Evolutionary conservation across 371 early-diverging fungal genomes (phyloP).

Genomic region (Coemansia sp.): DNA sequence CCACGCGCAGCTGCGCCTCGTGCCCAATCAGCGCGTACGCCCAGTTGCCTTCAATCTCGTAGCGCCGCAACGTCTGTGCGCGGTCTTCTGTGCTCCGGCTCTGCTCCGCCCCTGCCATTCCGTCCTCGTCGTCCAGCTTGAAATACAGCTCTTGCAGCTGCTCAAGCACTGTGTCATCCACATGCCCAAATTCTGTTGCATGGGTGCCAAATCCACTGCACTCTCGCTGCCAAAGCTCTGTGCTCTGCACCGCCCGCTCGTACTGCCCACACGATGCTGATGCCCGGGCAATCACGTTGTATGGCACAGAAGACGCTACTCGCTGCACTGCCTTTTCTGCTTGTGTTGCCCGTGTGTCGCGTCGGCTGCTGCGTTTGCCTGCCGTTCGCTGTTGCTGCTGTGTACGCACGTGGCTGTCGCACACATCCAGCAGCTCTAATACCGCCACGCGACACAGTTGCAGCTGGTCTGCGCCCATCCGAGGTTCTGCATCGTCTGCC

Average conservation of each 20-base stretch:
- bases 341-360: conserved; percentile 20
- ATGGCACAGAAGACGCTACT: conserved; percentile 16
- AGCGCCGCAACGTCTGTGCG: conserved; percentile 26
- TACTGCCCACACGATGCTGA: conserved; percentile 38
- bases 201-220: conserved; percentile 7
- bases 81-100: conserved; percentile 29
- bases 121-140: conserved; percentile 44
- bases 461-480: conserved; percentile 31
- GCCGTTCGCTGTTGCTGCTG: conserved; percentile 19
- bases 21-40: conserved; percentile 49
- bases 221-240: conserved; percentile 34
- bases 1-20: conserved; percentile 34
- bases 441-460: conserved; percentile 33
- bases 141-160: conserved; percentile 41
- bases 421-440: conserved; percentile 32
- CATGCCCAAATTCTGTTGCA: conserved; percentile 30
- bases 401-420: conserved; percentile 26
- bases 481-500: background rate
- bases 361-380: conserved; percentile 23
- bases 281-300: conserved; percentile 26
- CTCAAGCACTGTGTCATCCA: conserved; percentile 27
- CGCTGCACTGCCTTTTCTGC: conserved; percentile 29
- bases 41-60: conserved; percentile 51
- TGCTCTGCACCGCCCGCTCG: conserved; percentile 35
- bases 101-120: conserved; percentile 37